Conservation (phyloP, 2,329 filamentous ascomycete species). For the Aspergillus sp. region DNA sequence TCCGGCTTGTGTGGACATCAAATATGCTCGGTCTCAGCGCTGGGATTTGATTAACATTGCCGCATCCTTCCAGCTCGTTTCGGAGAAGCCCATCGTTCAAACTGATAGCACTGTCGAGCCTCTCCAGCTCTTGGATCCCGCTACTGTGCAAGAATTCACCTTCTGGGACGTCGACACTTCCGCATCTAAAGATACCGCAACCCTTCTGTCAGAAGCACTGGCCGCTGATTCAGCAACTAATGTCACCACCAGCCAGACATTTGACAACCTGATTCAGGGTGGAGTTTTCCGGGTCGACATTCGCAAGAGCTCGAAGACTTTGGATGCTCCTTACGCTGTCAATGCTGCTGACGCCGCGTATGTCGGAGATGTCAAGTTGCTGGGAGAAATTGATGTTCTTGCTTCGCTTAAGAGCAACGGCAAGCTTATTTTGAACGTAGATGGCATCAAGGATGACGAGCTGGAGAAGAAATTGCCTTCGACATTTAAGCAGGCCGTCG, state of each 20-base stretch:
- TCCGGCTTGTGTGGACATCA: conserved; percentile 75
- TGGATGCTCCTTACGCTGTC: conserved; percentile 82
- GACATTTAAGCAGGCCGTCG: conserved; percentile 68
- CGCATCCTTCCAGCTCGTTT: conserved; percentile 47
- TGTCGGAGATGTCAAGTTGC: conserved; percentile 75
- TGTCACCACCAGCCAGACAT: conserved; percentile 58
- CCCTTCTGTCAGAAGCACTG: conserved; percentile 59
- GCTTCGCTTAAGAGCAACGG: conserved; percentile 69
- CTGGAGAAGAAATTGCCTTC: conserved; percentile 80
- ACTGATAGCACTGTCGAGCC: conserved; percentile 39
- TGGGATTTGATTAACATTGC: conserved; percentile 56
- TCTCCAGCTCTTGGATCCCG: conserved; percentile 55
- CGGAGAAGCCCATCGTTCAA: conserved; percentile 41
- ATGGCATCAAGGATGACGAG: conserved; percentile 82
- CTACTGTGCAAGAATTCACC: conserved; percentile 74
- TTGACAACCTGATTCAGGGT: conserved; percentile 68
- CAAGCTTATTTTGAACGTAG: conserved; percentile 72
- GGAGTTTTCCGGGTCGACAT: conserved; percentile 83
- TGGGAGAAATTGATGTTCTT: conserved; percentile 75
- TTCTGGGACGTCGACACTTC: conserved; percentile 92
- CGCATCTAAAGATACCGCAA: conserved; percentile 62
- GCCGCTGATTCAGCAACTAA: conserved; percentile 62
- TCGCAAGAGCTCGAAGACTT: conserved; percentile 74
- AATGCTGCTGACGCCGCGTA: conserved; percentile 76
- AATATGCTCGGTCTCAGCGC: conserved; percentile 75